Percentiles rank a stretch among this genome's conserved stretches.
These are phyloP conservation scores for Leptographium wingfieldii DNA, from an alignment of 2,329 filamentous ascomycete species.

Conservation along the genomic window DNA sequence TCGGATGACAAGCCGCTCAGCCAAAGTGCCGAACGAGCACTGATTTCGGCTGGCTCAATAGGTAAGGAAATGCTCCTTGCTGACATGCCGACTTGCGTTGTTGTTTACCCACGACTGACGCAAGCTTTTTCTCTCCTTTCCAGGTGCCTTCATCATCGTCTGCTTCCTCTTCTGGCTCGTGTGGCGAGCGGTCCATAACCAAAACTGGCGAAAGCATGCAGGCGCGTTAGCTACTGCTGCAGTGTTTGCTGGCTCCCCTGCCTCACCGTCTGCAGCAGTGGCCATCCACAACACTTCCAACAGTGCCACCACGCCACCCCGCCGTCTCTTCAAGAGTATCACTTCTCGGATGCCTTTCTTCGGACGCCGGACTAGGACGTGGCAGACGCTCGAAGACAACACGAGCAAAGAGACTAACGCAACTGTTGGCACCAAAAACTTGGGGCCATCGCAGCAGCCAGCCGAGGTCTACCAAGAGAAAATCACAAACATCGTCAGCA, in stretches of 20 bases:
- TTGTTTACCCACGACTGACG: neutral
- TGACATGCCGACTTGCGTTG: neutral
- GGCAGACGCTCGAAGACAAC: conserved; percentile 20
- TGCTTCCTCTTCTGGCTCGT: conserved; percentile 32
- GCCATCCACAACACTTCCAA: neutral
- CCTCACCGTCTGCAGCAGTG: neutral
- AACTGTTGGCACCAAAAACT: neutral
- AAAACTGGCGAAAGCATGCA: conserved; percentile 14
- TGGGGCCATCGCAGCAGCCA: neutral
- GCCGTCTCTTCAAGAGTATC: conserved; percentile 9
- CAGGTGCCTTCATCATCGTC: conserved; percentile 31
- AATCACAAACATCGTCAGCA: no score
- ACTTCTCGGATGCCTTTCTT: conserved; percentile 24
- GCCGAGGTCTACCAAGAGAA: no score
- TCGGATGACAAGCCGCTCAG: conserved; percentile 5
- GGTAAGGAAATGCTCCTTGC: conserved; percentile 13
- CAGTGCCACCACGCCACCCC: conserved; percentile 6
- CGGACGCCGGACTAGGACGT: conserved; percentile 12
- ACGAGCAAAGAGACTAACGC: neutral
- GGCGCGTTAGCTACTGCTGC: neutral
- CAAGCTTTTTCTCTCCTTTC: neutral
- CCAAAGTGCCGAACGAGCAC: conserved; percentile 17
- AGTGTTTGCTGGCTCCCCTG: neutral
- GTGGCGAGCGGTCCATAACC: conserved; percentile 26
- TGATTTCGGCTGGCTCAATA: conserved; percentile 23